These are phyloP conservation scores for Lactifluus rugatus DNA, from an alignment of 768 basidiomycete species.

Conservation along the genomic window DNA sequence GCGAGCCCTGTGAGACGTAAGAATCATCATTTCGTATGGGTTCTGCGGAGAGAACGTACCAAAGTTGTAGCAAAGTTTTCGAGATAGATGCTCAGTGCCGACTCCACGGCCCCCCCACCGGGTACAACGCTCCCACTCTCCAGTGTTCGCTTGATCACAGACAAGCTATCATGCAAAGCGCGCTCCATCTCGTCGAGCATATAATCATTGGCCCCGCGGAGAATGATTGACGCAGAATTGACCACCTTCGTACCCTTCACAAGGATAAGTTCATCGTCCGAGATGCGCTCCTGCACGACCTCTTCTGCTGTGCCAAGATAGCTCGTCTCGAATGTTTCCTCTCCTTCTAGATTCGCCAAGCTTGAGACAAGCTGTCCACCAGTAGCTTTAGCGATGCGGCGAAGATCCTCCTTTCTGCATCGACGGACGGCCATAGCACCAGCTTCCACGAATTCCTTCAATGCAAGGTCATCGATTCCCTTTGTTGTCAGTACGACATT, in stretches of 20 bases:
- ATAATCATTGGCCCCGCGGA: slow-evolving; percentile 97
- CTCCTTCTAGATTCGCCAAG: slow-evolving; percentile 92
- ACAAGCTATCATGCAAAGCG: slow-evolving; percentile 87
- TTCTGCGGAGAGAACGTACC: slow-evolving; percentile 38
- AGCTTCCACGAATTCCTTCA: slow-evolving; percentile 98
- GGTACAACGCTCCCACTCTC: slow-evolving; percentile 96
- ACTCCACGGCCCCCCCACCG: slow-evolving; percentile 95
- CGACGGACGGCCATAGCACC: slow-evolving; percentile 98
- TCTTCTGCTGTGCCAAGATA: slow-evolving; percentile 91
- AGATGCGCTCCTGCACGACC: slow-evolving; percentile 92
- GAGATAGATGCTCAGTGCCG: slow-evolving; percentile 91
- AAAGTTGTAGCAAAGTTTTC: slow-evolving; percentile 98
- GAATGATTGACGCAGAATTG: slow-evolving; percentile 82
- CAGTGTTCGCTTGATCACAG: slow-evolving; percentile 91
- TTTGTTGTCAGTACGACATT: slow-evolving; percentile 97
- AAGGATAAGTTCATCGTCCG: slow-evolving; percentile 96
- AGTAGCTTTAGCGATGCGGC: slow-evolving; percentile 93
- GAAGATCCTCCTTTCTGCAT: slow-evolving; percentile 95
- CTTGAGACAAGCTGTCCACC: slow-evolving; percentile 90
- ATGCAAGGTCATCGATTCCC: slow-evolving; percentile 94
- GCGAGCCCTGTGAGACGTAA: slow-evolving; percentile 60
- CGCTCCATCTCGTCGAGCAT: slow-evolving; percentile 99
- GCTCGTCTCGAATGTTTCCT: slow-evolving; percentile 91
- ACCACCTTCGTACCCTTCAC: slow-evolving; percentile 98
- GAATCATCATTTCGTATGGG: not conserved